Evolutionary conservation across 495 filamentous ascomycete species (phyloP).

Genomic region (Aeminium ludgeri): DNA sequence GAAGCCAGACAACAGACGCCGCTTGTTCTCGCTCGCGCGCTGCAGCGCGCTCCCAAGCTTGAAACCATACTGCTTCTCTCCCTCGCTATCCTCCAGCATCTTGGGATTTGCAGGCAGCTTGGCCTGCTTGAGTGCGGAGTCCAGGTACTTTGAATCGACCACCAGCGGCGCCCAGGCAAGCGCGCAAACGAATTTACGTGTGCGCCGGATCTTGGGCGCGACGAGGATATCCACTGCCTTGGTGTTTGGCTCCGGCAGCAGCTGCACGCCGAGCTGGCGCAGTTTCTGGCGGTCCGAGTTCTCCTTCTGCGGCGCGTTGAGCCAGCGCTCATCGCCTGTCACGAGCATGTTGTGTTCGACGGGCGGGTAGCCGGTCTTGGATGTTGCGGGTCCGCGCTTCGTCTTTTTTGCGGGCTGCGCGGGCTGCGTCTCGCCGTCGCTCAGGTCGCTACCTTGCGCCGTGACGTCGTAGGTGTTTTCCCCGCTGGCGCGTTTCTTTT

Average conservation of each 20-base stretch:
- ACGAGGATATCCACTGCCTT: slow-evolving; percentile 69
- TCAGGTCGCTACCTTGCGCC: slow-evolving; percentile 39
- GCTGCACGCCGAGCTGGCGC: slow-evolving; percentile 58
- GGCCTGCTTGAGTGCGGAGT: slow-evolving; percentile 46
- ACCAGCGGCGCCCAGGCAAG: slow-evolving; percentile 62
- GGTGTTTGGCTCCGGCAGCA: slow-evolving; percentile 50
- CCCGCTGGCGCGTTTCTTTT: slow-evolving; percentile 16
- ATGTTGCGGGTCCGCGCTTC: slow-evolving; percentile 16
- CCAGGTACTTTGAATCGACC: slow-evolving; percentile 61
- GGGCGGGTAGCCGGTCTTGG: slow-evolving; percentile 22
- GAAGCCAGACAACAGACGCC: slow-evolving; percentile 51
- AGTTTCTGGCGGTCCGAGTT: slow-evolving; percentile 69
- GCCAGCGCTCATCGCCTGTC: slow-evolving; percentile 67
- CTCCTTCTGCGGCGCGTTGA: slow-evolving; percentile 48
- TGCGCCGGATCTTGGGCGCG: slow-evolving; percentile 70
- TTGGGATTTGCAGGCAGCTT: slow-evolving; percentile 20
- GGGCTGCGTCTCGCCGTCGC: slow-evolving; percentile 17
- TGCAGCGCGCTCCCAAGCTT: slow-evolving; percentile 45
- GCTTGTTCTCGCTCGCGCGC: slow-evolving; percentile 57
- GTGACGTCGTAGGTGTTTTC: slow-evolving; percentile 40
- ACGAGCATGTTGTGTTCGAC: slow-evolving; percentile 56
- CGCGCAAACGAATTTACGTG: slow-evolving; percentile 79
- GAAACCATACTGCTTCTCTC: slow-evolving; percentile 52
- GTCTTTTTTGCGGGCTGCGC: slow-evolving; percentile 34
- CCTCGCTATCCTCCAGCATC: slow-evolving; percentile 45